These are phyloP conservation scores for Citrus reticulata DNA, from an alignment of 345 rosid species.

Conservation along the genomic window DNA sequence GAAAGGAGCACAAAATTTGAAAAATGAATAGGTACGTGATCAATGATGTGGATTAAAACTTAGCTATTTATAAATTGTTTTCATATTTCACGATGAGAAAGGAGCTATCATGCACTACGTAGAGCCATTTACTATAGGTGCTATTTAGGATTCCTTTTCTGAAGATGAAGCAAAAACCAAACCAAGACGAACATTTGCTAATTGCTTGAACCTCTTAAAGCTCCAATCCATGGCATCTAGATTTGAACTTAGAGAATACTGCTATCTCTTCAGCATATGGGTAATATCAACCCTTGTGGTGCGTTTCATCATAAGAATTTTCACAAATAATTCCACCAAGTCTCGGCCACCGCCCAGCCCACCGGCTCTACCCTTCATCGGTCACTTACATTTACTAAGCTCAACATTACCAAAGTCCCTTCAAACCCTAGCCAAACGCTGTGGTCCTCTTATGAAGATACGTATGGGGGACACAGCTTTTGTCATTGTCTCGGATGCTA, in stretches of 20 bases:
- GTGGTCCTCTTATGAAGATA: conserved; percentile 35
- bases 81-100: background rate
- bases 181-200: background rate
- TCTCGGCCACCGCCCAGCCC: conserved; percentile 37
- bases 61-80: background rate
- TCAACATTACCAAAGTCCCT: conserved; percentile 25
- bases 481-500: conserved; percentile 24
- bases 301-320: conserved; percentile 14
- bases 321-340: background rate
- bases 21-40: background rate
- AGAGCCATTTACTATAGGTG: background rate
- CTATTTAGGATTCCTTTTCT: background rate
- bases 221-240: background rate
- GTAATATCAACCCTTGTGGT: conserved; percentile 17
- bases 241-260: background rate
- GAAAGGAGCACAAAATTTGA: background rate
- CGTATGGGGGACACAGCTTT: conserved; percentile 24
- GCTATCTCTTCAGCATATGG: background rate
- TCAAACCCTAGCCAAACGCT: conserved; percentile 22
- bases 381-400: conserved; percentile 40
- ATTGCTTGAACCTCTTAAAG: background rate
- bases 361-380: conserved; percentile 35
- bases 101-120: background rate
- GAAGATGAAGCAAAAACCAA: background rate
- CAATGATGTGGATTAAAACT: background rate